Evolutionary conservation across 2,329 filamentous ascomycete genomes (phyloP).

Genomic region (Xylariomycetidae sp.): DNA sequence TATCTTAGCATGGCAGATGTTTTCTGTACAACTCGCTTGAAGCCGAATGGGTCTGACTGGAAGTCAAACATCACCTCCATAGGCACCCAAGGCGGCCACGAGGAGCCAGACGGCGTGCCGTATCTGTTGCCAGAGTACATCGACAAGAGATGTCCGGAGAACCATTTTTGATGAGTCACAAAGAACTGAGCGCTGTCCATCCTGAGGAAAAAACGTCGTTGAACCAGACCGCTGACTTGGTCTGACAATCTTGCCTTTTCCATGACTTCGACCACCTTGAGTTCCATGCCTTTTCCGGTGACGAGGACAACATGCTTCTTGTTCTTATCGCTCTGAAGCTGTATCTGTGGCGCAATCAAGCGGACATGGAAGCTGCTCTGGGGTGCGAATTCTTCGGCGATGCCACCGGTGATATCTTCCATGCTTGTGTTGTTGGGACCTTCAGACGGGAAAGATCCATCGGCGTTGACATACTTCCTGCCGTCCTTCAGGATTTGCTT

Average conservation of each 20-base stretch:
- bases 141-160: slow-evolving; percentile 76
- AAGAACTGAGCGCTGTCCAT: slow-evolving; percentile 99
- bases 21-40: slow-evolving; percentile 93
- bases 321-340: slow-evolving; percentile 98
- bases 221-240: slow-evolving; percentile 89
- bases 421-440: slow-evolving; percentile 39
- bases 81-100: slow-evolving; percentile 97
- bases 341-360: slow-evolving; percentile 94
- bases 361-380: slow-evolving; percentile 94
- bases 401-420: slow-evolving; percentile 66
- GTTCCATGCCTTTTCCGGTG: slow-evolving; percentile 94
- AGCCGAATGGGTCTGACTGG: slow-evolving; percentile 89
- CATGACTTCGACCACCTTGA: slow-evolving; percentile 97
- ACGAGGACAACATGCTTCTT: slow-evolving; percentile 94
- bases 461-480: slow-evolving; percentile 72
- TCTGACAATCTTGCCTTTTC: slow-evolving; percentile 91
- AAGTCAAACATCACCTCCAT: slow-evolving; percentile 99
- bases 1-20: slow-evolving; percentile 92
- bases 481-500: slow-evolving; percentile 80
- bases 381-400: slow-evolving; percentile 81
- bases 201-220: slow-evolving; percentile 86
- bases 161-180: slow-evolving; percentile 89
- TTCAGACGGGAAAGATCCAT: slow-evolving; percentile 46
- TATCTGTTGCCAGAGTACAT: slow-evolving; percentile 95
- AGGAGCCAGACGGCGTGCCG: slow-evolving; percentile 75